Evolutionary conservation across 2,329 filamentous ascomycete genomes (phyloP).

Genomic region (Trichophyton mentagrophytes): DNA sequence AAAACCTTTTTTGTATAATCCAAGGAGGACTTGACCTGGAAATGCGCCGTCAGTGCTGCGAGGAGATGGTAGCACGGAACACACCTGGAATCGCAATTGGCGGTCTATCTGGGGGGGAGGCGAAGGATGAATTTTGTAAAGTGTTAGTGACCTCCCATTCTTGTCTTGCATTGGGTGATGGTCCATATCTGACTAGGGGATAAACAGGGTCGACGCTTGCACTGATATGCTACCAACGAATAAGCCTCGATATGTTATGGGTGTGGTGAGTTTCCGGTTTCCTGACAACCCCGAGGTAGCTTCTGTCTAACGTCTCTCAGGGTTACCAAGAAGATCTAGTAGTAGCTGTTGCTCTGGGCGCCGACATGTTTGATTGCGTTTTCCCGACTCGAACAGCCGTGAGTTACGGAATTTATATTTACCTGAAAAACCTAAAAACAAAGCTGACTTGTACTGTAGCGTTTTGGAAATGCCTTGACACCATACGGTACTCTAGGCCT

Average conservation of each 20-base stretch:
- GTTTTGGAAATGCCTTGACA: slow-evolving; percentile 91
- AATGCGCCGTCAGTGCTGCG: slow-evolving; percentile 69
- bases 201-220: slow-evolving; percentile 57
- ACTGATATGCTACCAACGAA: slow-evolving; percentile 71
- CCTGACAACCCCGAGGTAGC: background rate
- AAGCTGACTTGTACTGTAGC: slow-evolving; percentile 24
- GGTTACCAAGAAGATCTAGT: slow-evolving; percentile 94
- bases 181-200: background rate
- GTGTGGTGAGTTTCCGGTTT: slow-evolving; percentile 47
- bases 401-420: slow-evolving; percentile 9
- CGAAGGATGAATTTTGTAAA: slow-evolving; percentile 80
- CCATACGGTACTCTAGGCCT: slow-evolving; percentile 70
- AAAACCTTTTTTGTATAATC: slow-evolving; percentile 98
- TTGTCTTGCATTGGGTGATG: background rate
- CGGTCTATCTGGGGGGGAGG: slow-evolving; percentile 86
- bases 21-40: slow-evolving; percentile 87
- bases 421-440: background rate
- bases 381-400: slow-evolving; percentile 91
- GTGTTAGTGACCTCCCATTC: slow-evolving; percentile 38
- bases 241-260: slow-evolving; percentile 99
- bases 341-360: slow-evolving; percentile 82
- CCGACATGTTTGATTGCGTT: slow-evolving; percentile 99
- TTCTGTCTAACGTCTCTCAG: slow-evolving; percentile 23
- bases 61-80: slow-evolving; percentile 75
- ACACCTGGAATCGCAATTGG: slow-evolving; percentile 96